phyloP scores from a whole-genome alignment of 176 grass and related monocot species.

The Musa schizocarpa region DNA sequence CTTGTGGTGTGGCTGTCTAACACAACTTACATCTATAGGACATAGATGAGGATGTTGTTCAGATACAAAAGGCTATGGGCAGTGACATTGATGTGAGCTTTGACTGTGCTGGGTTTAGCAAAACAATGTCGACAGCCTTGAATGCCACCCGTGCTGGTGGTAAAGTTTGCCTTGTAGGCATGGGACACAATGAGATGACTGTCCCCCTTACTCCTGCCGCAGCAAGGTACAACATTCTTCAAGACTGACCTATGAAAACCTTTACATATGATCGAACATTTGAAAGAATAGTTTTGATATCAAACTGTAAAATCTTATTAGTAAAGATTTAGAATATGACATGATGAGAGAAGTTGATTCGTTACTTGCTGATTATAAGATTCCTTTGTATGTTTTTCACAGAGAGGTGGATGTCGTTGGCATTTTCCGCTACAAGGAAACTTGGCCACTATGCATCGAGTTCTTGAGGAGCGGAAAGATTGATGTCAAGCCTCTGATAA shows the following conservation, averaged over 20 bases:
- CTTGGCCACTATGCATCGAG: slow-evolving; percentile 77
- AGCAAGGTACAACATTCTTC: slow-evolving; percentile 31
- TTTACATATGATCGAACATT: neutral
- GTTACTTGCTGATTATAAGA: too few species aligned
- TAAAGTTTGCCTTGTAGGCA: slow-evolving; percentile 69
- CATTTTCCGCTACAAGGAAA: slow-evolving; percentile 85
- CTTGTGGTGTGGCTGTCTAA: neutral
- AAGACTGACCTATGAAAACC: neutral
- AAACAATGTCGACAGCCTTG: slow-evolving; percentile 83
- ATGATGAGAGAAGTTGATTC: too few species aligned
- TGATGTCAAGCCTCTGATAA: slow-evolving; percentile 81
- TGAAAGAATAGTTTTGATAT: too few species aligned
- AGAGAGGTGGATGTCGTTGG: slow-evolving; percentile 91
- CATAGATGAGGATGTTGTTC: slow-evolving; percentile 35
- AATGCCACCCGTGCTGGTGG: slow-evolving; percentile 59
- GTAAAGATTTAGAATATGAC: too few species aligned
- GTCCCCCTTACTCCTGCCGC: slow-evolving; percentile 78
- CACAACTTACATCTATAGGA: slow-evolving; percentile 20
- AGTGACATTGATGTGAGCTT: slow-evolving; percentile 61
- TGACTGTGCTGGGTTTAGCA: slow-evolving; percentile 81
- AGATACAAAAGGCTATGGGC: slow-evolving; percentile 46
- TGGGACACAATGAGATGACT: slow-evolving; percentile 94
- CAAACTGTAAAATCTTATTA: too few species aligned
- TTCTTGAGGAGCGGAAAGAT: slow-evolving; percentile 64
- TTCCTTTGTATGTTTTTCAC: neutral